Conservation (phyloP, 257 asterid genomes). For the Pogostemon cablin region DNA sequence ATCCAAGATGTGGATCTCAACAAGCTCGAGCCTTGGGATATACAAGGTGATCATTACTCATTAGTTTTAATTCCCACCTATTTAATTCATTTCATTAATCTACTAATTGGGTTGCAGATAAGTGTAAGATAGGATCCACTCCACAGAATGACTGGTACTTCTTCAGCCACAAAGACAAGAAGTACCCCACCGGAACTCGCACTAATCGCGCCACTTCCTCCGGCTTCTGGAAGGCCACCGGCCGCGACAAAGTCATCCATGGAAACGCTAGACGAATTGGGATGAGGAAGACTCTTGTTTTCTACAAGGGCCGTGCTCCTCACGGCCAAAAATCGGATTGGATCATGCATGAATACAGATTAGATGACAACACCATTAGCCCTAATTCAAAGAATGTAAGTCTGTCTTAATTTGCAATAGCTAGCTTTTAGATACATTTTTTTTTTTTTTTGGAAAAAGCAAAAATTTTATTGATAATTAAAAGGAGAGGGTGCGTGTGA, state of each 20-base stretch:
- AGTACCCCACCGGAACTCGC: conserved; percentile 68
- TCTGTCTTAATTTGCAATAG: not conserved
- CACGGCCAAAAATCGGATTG: conserved; percentile 67
- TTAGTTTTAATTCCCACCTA: too few relatives aligned
- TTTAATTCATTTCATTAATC: too few relatives aligned
- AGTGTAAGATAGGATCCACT: conserved; percentile 59
- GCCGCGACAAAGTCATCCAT: conserved; percentile 64
- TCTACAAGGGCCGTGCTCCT: conserved; percentile 77
- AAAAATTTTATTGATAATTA: not conserved
- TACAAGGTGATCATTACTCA: conserved; percentile 43
- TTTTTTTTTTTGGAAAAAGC: not conserved
- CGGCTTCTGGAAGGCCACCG: conserved; percentile 78
- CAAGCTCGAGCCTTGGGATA: conserved; percentile 79
- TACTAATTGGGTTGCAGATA: conserved; percentile 36
- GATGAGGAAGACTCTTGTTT: conserved; percentile 72
- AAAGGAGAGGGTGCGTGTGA: too few relatives aligned
- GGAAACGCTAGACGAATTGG: conserved; percentile 49
- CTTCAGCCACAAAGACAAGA: conserved; percentile 71
- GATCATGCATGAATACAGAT: conserved; percentile 71
- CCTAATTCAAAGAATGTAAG: conserved; percentile 34
- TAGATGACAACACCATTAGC: conserved; percentile 36
- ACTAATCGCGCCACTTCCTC: conserved; percentile 66
- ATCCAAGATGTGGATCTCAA: conserved; percentile 71
- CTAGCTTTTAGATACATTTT: not conserved
- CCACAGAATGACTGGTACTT: conserved; percentile 71